Conservation (phyloP, 1,139 yeast genomes). For the Lodderomyces metapsilosis region DNA sequence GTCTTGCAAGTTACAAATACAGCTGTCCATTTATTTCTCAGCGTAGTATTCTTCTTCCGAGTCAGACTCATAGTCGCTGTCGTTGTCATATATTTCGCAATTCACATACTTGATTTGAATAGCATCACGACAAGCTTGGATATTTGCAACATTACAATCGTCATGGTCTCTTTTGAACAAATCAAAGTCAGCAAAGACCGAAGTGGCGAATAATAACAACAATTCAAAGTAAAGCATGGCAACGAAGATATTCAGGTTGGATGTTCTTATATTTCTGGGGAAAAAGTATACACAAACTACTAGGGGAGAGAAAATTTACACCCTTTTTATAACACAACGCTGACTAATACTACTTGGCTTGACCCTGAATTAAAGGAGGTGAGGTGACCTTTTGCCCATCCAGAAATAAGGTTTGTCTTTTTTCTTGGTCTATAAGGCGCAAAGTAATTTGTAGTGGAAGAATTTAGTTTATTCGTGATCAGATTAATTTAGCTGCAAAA, state of each 20-base stretch:
- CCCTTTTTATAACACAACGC: too few relatives aligned
- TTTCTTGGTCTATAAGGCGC: too few relatives aligned
- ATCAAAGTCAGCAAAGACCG: neutral
- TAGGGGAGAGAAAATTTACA: too few relatives aligned
- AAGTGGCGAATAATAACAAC: neutral
- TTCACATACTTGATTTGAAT: neutral
- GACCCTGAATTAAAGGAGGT: too few relatives aligned
- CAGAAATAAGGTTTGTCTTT: too few relatives aligned
- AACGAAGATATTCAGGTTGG: too few relatives aligned
- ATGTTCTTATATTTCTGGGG: too few relatives aligned
- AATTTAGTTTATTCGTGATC: too few relatives aligned
- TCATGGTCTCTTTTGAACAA: neutral
- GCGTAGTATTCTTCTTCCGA: neutral
- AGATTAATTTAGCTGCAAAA: neutral
- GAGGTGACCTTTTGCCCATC: too few relatives aligned
- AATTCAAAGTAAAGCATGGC: neutral
- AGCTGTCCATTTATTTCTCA: neutral
- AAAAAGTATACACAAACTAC: too few relatives aligned
- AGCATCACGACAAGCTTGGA: neutral
- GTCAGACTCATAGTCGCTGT: neutral
- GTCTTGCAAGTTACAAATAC: neutral
- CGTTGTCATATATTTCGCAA: neutral
- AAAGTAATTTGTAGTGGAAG: too few relatives aligned
- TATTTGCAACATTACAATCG: neutral
- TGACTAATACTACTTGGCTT: too few relatives aligned